These are phyloP conservation scores for Polyplosphaeria fusca DNA, from an alignment of 495 filamentous ascomycete species.

Conservation along the genomic window DNA sequence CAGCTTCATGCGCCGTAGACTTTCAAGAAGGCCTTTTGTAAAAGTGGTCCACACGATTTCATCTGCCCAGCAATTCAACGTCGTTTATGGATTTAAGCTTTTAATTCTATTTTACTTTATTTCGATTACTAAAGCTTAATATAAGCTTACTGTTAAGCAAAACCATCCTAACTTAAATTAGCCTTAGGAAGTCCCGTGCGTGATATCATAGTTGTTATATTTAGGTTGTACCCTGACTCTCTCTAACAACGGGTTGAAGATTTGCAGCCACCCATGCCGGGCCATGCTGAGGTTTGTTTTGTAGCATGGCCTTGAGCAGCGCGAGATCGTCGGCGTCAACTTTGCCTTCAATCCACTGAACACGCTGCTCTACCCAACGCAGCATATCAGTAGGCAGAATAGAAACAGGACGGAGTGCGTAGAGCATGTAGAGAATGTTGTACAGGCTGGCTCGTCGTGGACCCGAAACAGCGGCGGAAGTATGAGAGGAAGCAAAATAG, in stretches of 20 bases:
- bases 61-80: no score
- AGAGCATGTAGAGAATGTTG: constrained; percentile 8
- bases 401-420: neutral
- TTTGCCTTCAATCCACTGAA: constrained; percentile 6
- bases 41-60: no score
- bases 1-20: no score
- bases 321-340: neutral
- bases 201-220: no score
- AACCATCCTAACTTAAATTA: no score
- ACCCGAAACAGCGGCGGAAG: neutral
- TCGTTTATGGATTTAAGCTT: no score
- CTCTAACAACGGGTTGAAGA: neutral
- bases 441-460: constrained; percentile 2
- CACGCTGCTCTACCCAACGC: constrained; percentile 1
- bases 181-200: no score
- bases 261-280: neutral
- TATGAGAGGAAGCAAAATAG: neutral
- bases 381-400: neutral
- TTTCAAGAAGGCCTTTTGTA: no score
- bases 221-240: no score
- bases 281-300: neutral
- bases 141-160: no score
- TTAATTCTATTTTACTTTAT: no score
- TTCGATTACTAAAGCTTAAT: no score
- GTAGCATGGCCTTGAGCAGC: constrained; percentile 9